A percentile compares a stretch with the other conserved stretches of the same genome.
Conservation (phyloP, 192 early-diverging fungal genomes). For the Coemansia sp. region DNA sequence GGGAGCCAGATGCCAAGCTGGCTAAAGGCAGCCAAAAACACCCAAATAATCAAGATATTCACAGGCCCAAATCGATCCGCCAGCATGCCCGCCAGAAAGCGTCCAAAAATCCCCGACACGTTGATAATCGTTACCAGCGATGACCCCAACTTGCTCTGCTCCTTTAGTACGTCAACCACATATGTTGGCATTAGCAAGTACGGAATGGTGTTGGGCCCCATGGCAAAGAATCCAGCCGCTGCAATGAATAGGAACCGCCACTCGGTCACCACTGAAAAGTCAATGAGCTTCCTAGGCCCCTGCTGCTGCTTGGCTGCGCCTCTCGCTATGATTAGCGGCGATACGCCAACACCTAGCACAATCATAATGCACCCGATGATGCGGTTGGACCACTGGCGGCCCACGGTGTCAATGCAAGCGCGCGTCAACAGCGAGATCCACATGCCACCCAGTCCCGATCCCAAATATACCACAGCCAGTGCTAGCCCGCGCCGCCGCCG, state of each 20-base stretch:
- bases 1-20: slow-evolving; percentile 55
- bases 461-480: slow-evolving; percentile 38
- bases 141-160: slow-evolving; percentile 26
- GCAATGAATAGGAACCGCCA: slow-evolving; percentile 47
- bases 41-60: slow-evolving; percentile 45
- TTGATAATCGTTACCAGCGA: slow-evolving; percentile 47
- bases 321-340: slow-evolving; percentile 38
- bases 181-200: slow-evolving; percentile 55
- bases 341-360: slow-evolving; percentile 29
- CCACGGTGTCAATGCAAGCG: slow-evolving; percentile 27
- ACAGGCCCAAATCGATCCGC: slow-evolving; percentile 41
- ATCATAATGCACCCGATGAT: slow-evolving; percentile 41
- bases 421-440: slow-evolving; percentile 42
- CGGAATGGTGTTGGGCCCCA: slow-evolving; percentile 55
- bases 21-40: slow-evolving; percentile 37
- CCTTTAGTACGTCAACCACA: slow-evolving; percentile 36
- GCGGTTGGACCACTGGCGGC: slow-evolving; percentile 42
- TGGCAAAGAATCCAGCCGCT: slow-evolving; percentile 47
- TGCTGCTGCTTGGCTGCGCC: slow-evolving; percentile 5
- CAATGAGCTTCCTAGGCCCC: slow-evolving; percentile 21
- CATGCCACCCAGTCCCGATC: slow-evolving; percentile 49
- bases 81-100: slow-evolving; percentile 39
- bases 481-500: slow-evolving; percentile 36
- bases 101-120: slow-evolving; percentile 48
- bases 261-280: slow-evolving; percentile 39